phyloP scores from a whole-genome alignment of 371 early-diverging fungal genomes.

The Mortierella sp. region DNA sequence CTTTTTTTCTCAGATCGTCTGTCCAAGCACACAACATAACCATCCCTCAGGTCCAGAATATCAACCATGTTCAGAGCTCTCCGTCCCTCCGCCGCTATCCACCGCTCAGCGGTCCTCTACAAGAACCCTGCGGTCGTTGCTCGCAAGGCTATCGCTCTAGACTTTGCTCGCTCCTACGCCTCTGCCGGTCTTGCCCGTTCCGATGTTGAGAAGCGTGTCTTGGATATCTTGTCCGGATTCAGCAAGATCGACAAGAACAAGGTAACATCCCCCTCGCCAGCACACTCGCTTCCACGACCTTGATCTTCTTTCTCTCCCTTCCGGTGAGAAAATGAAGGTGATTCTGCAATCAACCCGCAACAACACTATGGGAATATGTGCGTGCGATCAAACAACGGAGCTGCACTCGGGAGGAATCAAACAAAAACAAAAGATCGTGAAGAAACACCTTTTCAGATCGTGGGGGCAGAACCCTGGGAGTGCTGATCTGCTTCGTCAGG shows the following conservation, averaged over 20 bases:
- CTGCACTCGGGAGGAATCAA: too few relatives aligned
- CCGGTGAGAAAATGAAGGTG: too few relatives aligned
- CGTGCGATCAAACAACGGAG: not conserved
- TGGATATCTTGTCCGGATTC: slow-evolving; percentile 90
- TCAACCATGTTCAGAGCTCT: slow-evolving; percentile 45
- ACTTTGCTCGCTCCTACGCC: slow-evolving; percentile 64
- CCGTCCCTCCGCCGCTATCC: slow-evolving; percentile 45
- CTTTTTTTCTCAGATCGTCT: not conserved
- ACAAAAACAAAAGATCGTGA: too few relatives aligned
- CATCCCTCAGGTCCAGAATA: not conserved
- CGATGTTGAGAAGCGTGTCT: slow-evolving; percentile 83
- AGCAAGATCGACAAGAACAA: slow-evolving; percentile 92
- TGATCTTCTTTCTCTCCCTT: too few relatives aligned
- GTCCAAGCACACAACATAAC: not conserved
- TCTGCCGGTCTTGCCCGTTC: slow-evolving; percentile 61
- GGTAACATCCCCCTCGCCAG: slow-evolving; percentile 63
- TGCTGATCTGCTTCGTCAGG: too few relatives aligned
- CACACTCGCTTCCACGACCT: too few relatives aligned
- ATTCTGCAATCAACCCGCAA: too few relatives aligned
- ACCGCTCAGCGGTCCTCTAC: slow-evolving; percentile 48
- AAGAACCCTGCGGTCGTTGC: slow-evolving; percentile 33
- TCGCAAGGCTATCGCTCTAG: slow-evolving; percentile 35
- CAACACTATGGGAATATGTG: too few relatives aligned
- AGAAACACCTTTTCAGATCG: too few relatives aligned
- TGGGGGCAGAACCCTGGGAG: too few relatives aligned